Evolutionary conservation across 2,329 filamentous ascomycete genomes (phyloP).

Genomic region (Xylaria hypoxylon): DNA sequence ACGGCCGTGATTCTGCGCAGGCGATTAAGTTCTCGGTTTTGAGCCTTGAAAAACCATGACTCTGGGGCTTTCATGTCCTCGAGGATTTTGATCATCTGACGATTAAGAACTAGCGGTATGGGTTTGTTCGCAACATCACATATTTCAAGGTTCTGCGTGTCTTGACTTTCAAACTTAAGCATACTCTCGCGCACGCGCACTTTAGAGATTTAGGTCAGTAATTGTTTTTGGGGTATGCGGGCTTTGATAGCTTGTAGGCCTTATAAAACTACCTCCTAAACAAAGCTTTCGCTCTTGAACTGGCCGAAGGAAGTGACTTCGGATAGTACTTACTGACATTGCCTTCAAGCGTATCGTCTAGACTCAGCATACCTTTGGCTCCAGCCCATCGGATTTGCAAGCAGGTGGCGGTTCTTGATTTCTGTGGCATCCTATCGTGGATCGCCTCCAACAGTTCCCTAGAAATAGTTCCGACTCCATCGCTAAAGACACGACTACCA

Average conservation of each 20-base stretch:
- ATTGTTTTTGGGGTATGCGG: neutral
- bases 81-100: slow-evolving; percentile 85
- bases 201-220: slow-evolving; percentile 16
- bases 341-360: slow-evolving; percentile 72
- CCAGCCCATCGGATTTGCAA: slow-evolving; percentile 81
- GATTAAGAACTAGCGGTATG: slow-evolving; percentile 78
- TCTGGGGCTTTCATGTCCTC: slow-evolving; percentile 71
- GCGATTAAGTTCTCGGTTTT: slow-evolving; percentile 69
- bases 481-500: slow-evolving; percentile 74
- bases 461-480: slow-evolving; percentile 83
- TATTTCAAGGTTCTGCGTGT: slow-evolving; percentile 72
- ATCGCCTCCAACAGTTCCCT: slow-evolving; percentile 68
- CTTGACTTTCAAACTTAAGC: slow-evolving; percentile 77
- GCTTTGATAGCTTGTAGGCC: neutral
- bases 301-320: neutral
- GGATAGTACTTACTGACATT: slow-evolving; percentile 52
- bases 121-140: slow-evolving; percentile 76
- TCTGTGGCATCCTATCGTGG: slow-evolving; percentile 64
- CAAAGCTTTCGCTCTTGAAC: neutral
- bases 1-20: slow-evolving; percentile 70
- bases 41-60: slow-evolving; percentile 72
- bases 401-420: slow-evolving; percentile 67
- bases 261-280: neutral
- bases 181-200: slow-evolving; percentile 78
- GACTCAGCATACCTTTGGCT: slow-evolving; percentile 78